Conservation (phyloP, 805 yeast species). For the Kregervanrija delftensis region DNA sequence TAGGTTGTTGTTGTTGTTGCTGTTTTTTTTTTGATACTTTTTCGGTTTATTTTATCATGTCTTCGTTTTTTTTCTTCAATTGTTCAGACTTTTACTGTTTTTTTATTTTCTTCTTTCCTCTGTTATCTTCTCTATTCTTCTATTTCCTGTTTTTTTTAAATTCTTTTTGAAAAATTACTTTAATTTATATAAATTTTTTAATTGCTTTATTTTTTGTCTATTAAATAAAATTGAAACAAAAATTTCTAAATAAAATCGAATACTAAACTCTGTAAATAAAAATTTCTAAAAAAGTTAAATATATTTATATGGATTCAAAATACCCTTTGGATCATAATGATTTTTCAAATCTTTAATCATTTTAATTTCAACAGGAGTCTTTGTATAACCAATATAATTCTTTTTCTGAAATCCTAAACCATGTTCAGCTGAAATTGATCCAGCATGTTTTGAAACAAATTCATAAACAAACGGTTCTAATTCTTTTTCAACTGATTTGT, state of each 20-base stretch:
- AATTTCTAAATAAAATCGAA: neutral
- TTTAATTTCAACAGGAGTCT: conserved; percentile 60
- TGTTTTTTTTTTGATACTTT: too few relatives aligned
- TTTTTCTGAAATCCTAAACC: conserved; percentile 97
- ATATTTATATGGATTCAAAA: conserved; percentile 93
- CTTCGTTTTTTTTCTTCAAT: too few relatives aligned
- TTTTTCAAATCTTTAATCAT: conserved; percentile 73
- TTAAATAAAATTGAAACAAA: too few relatives aligned
- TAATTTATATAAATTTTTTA: too few relatives aligned
- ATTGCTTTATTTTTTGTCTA: too few relatives aligned
- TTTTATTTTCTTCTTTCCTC: too few relatives aligned
- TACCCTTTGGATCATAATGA: conserved; percentile 86
- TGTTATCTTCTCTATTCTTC: too few relatives aligned
- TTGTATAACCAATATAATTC: conserved; percentile 80
- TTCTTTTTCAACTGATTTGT: conserved; percentile 66
- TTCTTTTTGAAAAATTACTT: too few relatives aligned
- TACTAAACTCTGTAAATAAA: neutral
- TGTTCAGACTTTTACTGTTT: too few relatives aligned
- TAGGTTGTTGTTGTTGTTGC: too few relatives aligned
- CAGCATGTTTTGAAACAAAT: conserved; percentile 66
- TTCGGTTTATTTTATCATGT: too few relatives aligned
- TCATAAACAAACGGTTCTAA: conserved; percentile 95
- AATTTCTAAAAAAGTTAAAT: conserved; percentile 31
- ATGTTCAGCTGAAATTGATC: conserved; percentile 96
- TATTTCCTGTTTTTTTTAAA: too few relatives aligned